Conservation (phyloP, 129 eudicot species). For the Pittosporum tobira region DNA sequence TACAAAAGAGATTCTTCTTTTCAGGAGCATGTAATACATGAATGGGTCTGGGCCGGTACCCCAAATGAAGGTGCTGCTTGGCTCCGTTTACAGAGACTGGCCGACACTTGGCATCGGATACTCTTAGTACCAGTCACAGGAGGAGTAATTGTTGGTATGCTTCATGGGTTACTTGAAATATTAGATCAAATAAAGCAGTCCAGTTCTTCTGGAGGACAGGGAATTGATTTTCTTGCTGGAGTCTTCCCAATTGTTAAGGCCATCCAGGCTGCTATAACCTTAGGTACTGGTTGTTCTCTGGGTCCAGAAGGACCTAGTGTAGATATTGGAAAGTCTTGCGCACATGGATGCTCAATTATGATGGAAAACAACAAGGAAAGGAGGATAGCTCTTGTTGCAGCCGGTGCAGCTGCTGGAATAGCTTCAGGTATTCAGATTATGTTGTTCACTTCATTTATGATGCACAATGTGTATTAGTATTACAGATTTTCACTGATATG, state of each 20-base stretch:
- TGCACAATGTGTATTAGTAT: too few relatives aligned
- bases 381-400: slow-evolving; percentile 96
- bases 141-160: slow-evolving; percentile 92
- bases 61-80: slow-evolving; percentile 99
- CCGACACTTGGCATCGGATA: slow-evolving; percentile 96
- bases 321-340: slow-evolving; percentile 98
- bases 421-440: slow-evolving; percentile 53
- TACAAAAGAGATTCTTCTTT: slow-evolving; percentile 14
- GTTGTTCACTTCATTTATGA: too few relatives aligned
- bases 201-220: slow-evolving; percentile 55
- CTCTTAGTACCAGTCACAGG: slow-evolving; percentile 94
- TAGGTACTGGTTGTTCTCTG: slow-evolving; percentile 96
- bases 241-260: slow-evolving; percentile 77
- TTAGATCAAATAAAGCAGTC: slow-evolving; percentile 75
- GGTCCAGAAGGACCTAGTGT: slow-evolving; percentile 99
- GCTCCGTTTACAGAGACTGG: slow-evolving; percentile 82
- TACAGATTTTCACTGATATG: too few relatives aligned
- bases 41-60: slow-evolving; percentile 99
- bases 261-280: slow-evolving; percentile 86
- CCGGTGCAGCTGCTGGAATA: slow-evolving; percentile 99
- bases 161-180: slow-evolving; percentile 93
- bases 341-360: slow-evolving; percentile 71
- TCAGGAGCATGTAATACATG: slow-evolving; percentile 93
- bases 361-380: slow-evolving; percentile 94
- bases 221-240: slow-evolving; percentile 56